Percentiles rank a stretch among this genome's conserved stretches.
Evolutionary conservation across 768 basidiomycete genomes (phyloP).

Genomic region (Rhodotorula kratochvilovae): DNA sequence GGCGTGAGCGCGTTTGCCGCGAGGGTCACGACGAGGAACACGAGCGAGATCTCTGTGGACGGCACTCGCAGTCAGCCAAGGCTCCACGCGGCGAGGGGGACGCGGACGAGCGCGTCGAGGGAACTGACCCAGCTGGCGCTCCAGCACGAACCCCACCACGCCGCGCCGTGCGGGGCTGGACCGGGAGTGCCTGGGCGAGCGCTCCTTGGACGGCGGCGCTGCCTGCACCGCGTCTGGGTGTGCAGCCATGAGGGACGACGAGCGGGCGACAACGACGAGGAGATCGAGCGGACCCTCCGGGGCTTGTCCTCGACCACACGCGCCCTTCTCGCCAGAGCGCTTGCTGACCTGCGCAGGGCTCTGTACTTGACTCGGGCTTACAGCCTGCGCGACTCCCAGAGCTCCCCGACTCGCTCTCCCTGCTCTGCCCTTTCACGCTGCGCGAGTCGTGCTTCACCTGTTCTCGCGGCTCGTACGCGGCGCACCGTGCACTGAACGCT

Average conservation of each 20-base stretch:
- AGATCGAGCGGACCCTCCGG: too few species aligned
- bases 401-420: too few species aligned
- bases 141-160: background rate
- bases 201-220: background rate
- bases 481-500: too few species aligned
- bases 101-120: background rate
- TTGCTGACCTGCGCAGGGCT: too few species aligned
- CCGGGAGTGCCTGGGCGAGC: background rate
- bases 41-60: conserved; percentile 15
- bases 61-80: background rate
- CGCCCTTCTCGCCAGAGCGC: too few species aligned
- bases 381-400: too few species aligned
- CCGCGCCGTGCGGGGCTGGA: background rate
- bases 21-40: conserved; percentile 48
- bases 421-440: too few species aligned
- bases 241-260: background rate
- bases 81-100: background rate
- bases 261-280: background rate
- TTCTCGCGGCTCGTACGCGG: too few species aligned
- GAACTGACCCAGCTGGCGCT: background rate
- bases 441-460: too few species aligned
- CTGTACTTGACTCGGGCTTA: too few species aligned
- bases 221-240: background rate
- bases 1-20: conserved; percentile 62
- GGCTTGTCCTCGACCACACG: too few species aligned